These are phyloP conservation scores for Byssoonygena ceratinophila DNA, from an alignment of 2,329 filamentous ascomycete species.

Conservation along the genomic window DNA sequence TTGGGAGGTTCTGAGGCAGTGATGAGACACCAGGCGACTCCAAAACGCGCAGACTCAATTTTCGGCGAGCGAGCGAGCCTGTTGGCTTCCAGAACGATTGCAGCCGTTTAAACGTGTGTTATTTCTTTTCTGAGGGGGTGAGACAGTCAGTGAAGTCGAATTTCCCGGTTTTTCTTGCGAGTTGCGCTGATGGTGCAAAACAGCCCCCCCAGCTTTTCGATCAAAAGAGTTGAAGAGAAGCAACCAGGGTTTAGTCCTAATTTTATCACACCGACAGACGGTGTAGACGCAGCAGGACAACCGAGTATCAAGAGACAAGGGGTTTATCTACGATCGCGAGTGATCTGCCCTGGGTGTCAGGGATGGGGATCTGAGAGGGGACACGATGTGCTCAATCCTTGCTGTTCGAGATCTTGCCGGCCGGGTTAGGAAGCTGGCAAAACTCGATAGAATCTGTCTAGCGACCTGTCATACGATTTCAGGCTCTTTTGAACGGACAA, in stretches of 20 bases:
- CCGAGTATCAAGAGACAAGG: not conserved
- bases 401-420: not conserved
- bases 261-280: not conserved
- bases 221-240: too few relatives aligned
- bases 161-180: not conserved
- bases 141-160: too few relatives aligned
- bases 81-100: not conserved
- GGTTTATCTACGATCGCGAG: not conserved
- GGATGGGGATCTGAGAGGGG: not conserved
- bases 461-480: not conserved
- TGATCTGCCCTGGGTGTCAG: not conserved
- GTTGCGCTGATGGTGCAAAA: not conserved
- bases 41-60: not conserved
- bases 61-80: not conserved
- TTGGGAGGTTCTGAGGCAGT: not conserved
- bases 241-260: not conserved
- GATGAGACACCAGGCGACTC: slow-evolving; percentile 6
- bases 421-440: not conserved
- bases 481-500: too few relatives aligned
- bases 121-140: too few relatives aligned
- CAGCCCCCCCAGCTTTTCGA: not conserved
- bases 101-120: too few relatives aligned
- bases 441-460: not conserved
- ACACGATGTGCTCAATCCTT: not conserved
- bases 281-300: too few relatives aligned